phyloP scores from a whole-genome alignment of 129 eudicot genomes.

The Pseudognaphalium luteoalbum region DNA sequence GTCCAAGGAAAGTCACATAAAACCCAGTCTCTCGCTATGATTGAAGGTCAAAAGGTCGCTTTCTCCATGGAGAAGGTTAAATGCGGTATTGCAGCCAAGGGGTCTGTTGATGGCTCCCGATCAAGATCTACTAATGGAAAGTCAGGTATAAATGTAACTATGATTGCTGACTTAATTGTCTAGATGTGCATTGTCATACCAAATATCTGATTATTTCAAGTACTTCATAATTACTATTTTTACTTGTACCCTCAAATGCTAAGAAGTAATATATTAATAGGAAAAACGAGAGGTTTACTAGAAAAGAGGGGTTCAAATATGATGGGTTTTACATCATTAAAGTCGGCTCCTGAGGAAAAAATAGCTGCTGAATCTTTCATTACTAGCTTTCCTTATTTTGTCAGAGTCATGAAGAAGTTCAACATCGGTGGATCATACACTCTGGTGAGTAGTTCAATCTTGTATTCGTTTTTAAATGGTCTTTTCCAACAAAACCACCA shows the following conservation, averaged over 20 bases:
- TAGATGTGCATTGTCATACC: background rate
- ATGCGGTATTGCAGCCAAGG: slow-evolving; percentile 38
- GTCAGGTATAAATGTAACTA: slow-evolving; percentile 39
- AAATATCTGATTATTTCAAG: background rate
- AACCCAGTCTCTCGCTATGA: slow-evolving; percentile 19
- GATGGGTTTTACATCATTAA: slow-evolving; percentile 63
- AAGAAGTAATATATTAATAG: slow-evolving; percentile 24
- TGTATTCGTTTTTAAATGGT: background rate
- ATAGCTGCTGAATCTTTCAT: slow-evolving; percentile 76
- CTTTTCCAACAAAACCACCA: background rate
- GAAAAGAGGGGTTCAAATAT: slow-evolving; percentile 52
- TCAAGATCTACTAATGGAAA: slow-evolving; percentile 34
- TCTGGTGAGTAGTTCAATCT: slow-evolving; percentile 54
- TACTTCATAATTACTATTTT: background rate
- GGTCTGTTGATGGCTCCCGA: slow-evolving; percentile 33
- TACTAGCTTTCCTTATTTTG: slow-evolving; percentile 82
- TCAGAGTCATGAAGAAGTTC: slow-evolving; percentile 82
- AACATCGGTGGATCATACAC: slow-evolving; percentile 79
- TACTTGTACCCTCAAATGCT: slow-evolving; percentile 3
- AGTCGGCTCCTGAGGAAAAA: slow-evolving; percentile 80
- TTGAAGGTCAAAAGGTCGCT: slow-evolving; percentile 33
- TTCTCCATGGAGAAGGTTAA: slow-evolving; percentile 41
- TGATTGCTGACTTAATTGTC: background rate
- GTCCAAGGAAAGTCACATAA: slow-evolving; percentile 35
- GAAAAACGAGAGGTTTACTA: slow-evolving; percentile 33